phyloP scores from a whole-genome alignment of 1,284 basidiomycete species.

The Meira miltonrushii region DNA sequence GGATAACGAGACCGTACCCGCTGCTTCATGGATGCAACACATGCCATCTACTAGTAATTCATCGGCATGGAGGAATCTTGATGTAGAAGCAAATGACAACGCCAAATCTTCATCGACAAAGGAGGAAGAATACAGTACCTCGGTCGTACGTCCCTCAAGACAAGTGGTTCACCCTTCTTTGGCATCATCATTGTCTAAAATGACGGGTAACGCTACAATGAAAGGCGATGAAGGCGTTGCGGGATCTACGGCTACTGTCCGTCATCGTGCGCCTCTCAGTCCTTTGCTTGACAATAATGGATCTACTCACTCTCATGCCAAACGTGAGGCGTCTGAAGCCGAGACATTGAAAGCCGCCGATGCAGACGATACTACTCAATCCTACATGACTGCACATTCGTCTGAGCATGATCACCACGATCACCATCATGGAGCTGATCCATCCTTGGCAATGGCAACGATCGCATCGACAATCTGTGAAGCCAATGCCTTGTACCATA shows the following conservation, averaged over 20 bases:
- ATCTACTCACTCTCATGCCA: not conserved
- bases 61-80: not conserved
- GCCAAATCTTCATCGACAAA: not conserved
- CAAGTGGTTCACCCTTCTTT: conserved; percentile 23
- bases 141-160: conserved; percentile 39
- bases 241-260: conserved; percentile 26
- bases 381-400: conserved; percentile 29
- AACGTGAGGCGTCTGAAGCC: not conserved
- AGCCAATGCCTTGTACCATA: conserved; percentile 32
- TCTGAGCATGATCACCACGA: not conserved
- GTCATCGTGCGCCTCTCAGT: conserved; percentile 2
- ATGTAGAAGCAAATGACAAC: not conserved
- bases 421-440: conserved; percentile 20
- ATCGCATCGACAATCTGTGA: conserved; percentile 28
- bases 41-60: not conserved
- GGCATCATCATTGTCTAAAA: conserved; percentile 18
- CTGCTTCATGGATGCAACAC: conserved; percentile 7
- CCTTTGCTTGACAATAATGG: not conserved
- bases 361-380: conserved; percentile 17
- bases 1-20: not conserved
- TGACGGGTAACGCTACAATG: not conserved
- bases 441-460: conserved; percentile 37
- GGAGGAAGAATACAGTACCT: conserved; percentile 33
- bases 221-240: conserved; percentile 17
- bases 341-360: conserved; percentile 1